Base-by-base conservation (phyloP, 1,284 basidiomycete species). In the Ustilago crameri region DNA sequence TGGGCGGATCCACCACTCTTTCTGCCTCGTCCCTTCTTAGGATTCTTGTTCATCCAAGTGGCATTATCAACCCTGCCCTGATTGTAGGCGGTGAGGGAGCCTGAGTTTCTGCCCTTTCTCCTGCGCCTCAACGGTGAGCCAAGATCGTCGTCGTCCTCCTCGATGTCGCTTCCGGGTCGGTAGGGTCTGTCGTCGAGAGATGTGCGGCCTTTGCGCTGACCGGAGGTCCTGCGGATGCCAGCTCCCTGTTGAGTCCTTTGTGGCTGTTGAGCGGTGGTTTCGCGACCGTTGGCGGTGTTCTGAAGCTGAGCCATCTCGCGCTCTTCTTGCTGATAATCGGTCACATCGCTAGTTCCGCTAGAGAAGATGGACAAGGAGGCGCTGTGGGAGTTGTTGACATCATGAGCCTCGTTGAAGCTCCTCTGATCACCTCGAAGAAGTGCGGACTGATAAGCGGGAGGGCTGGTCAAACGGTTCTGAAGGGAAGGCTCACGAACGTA, bases 341-440 rank as follows among this genome's bases (percentile, higher is more conserved):
- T 57, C 14, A 37, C 35, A 12, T 65, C 62, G 40, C 62, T 52
- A 4, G 51, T 51, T 8, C 44, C 62, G 43, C 67, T 64, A 23
- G 68, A 71, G 38, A 69, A 66, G 51, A 74, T 52, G 41, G 71
- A 74, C 22, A 58, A 41, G n/a, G 66, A 69, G 8, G 59, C 48
- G 42, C 61, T 65, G 30, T 38, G 47, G 26, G 65, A 68, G 37
- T 50, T 34, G 51, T 58, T 61, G 38, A 20, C 59, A 18, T 64
- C 53, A 15, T 43, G 54, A 23, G 41, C 15, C 5, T 65, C 68
- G 46, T 71, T 55, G 54, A 57, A 61, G 43, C 62, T 46, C n/a
- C 57, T 44, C 46, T 71, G 68, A 15, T 60, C 68, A 9, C 68
- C 68, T 3, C 68, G 61, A 14, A 71, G 62, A 9, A 71, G 26